Evolutionary conservation across 2,329 filamentous ascomycete genomes (phyloP).

Genomic region (Coleophoma cylindrospora): DNA sequence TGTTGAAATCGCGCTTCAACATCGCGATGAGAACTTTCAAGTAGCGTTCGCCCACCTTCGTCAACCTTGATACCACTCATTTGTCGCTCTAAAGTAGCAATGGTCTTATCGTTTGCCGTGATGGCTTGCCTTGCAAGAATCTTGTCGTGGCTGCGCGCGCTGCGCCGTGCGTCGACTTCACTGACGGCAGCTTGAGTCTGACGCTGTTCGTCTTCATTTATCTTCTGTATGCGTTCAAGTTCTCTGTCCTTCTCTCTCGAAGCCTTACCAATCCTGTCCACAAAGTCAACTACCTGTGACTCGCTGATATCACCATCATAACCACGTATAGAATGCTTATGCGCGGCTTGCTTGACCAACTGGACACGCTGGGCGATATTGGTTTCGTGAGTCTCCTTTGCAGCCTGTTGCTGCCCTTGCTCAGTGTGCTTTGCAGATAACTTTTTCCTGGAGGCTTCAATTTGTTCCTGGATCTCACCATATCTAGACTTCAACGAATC

Average conservation of each 20-base stretch:
- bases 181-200: slow-evolving; percentile 68
- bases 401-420: slow-evolving; percentile 74
- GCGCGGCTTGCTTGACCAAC: slow-evolving; percentile 74
- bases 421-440: slow-evolving; percentile 54
- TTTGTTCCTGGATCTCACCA: slow-evolving; percentile 51
- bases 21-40: slow-evolving; percentile 71
- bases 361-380: slow-evolving; percentile 67
- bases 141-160: slow-evolving; percentile 68
- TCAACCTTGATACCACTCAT: slow-evolving; percentile 74
- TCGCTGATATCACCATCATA: slow-evolving; percentile 78
- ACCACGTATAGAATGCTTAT: slow-evolving; percentile 73
- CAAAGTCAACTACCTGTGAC: slow-evolving; percentile 68
- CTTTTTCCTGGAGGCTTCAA: slow-evolving; percentile 38
- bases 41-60: slow-evolving; percentile 73
- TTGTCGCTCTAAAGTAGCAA: slow-evolving; percentile 59
- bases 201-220: slow-evolving; percentile 69
- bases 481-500: slow-evolving; percentile 61
- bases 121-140: slow-evolving; percentile 70
- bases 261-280: slow-evolving; percentile 70
- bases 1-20: slow-evolving; percentile 57
- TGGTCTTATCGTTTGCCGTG: slow-evolving; percentile 65
- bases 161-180: slow-evolving; percentile 68
- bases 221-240: slow-evolving; percentile 67
- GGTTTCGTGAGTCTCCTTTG: slow-evolving; percentile 81
- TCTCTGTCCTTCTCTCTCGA: slow-evolving; percentile 73